Evolutionary conservation across 345 rosid species (phyloP), one percentile per base, ranked within the genome.

Genomic region (Euclidium syriacum): DNA sequence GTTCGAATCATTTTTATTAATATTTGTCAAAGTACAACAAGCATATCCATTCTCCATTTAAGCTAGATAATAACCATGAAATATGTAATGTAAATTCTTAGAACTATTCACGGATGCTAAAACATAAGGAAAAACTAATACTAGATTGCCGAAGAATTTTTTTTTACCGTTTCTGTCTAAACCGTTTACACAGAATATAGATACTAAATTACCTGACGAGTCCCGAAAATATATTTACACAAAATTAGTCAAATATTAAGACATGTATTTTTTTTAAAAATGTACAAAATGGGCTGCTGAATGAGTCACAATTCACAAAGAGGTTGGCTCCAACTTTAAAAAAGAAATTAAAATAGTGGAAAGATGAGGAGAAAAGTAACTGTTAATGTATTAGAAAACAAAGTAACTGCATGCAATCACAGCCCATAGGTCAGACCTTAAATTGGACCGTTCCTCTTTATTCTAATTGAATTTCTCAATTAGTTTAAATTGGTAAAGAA

Each of bases 281-380:
- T 59, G 12, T 52, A 34, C 6, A 9, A 14, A 18, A 15, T 4
- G 19, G 64, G 58, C 27, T 70, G 74, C 74, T 53, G 35, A 44
- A 44, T 44, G 57, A 61, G 62, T 61, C 63, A 53, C 63, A 62
- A 61, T 55, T 61, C 63, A 53, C 63, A 62, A 15, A 32, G 19
- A 19, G 20, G 49, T 36, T 59, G 55, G 73, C 68, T 54, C 19
- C 62, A 70, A 46, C 52, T 62, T 46, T 46, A 18, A 54, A 36
- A 60, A 40, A 59, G 26, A 34, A 60, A 41, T 33, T 27, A 33
- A 15, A 36, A 46, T 36, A 46, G 56, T 62, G 64, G 51, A 62
- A 69, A 62, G 64, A 54, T 22, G 57, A 70, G 68, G 58, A 46
- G 25, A 62, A 70, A 70, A 62, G 74, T 46, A 62, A 61, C 24